A percentile compares a stretch with the other conserved stretches of the same genome.
Conservation (phyloP, 768 basidiomycete species). For the Suillus plorans region DNA sequence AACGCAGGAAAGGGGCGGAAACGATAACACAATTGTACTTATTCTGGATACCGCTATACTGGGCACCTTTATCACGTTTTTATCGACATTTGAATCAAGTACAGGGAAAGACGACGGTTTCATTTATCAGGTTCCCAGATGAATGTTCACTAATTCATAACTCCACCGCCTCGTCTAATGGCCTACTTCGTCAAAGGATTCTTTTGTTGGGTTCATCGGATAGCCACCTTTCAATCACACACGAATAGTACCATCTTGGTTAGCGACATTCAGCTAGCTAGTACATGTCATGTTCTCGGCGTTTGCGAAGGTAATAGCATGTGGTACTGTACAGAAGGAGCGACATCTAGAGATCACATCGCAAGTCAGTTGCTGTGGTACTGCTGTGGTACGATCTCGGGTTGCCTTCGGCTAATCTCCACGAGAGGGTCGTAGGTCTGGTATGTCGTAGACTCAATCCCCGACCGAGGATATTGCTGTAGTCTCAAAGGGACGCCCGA, state of each 20-base stretch:
- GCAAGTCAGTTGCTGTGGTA: not conserved
- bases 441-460: not conserved
- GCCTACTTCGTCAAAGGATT: not conserved
- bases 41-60: not conserved
- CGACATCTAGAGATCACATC: not conserved
- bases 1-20: constrained; percentile 25
- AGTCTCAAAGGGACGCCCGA: not conserved
- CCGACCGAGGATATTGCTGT: not conserved
- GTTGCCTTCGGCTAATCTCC: not conserved
- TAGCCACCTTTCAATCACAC: not conserved
- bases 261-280: not conserved
- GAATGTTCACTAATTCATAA: not conserved
- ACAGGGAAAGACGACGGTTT: not conserved
- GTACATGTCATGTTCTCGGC: not conserved
- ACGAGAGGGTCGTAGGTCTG: not conserved
- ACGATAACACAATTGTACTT: constrained; percentile 16
- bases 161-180: not conserved
- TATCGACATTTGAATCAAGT: not conserved
- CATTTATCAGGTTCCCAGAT: not conserved
- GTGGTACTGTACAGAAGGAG: not conserved
- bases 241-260: not conserved
- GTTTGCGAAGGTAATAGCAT: not conserved
- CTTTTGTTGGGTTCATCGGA: not conserved
- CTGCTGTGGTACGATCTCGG: not conserved
- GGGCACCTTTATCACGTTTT: not conserved